A percentile compares a stretch with the other conserved stretches of the same genome.
These are phyloP conservation scores for Annona cherimola DNA, from an alignment of 164 flowering plant species.

Conservation along the genomic window DNA sequence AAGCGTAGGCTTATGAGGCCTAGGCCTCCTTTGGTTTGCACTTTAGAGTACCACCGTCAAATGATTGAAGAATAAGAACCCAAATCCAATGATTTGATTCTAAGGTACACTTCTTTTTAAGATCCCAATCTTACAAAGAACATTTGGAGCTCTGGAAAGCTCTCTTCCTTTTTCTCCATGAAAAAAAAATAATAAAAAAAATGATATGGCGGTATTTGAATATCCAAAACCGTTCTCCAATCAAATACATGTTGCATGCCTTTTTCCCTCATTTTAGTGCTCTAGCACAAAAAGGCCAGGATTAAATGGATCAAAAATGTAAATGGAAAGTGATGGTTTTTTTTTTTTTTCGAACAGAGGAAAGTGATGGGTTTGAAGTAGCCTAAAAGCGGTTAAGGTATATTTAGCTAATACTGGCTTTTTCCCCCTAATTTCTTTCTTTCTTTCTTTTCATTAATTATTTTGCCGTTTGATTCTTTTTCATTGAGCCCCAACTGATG, in stretches of 20 bases:
- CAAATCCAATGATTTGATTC: background rate
- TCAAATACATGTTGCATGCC: background rate
- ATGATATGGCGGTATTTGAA: conserved; percentile 6
- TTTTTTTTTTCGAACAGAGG: background rate
- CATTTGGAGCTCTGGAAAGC: conserved; percentile 11
- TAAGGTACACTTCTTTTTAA: conserved; percentile 2
- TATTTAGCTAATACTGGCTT: background rate
- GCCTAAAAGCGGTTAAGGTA: no score
- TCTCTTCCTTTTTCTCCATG: conserved; percentile 1
- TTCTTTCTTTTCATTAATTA: background rate
- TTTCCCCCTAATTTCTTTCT: background rate
- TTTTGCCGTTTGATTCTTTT: background rate
- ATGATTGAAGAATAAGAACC: conserved; percentile 15
- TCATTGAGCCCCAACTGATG: background rate
- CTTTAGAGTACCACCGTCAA: background rate
- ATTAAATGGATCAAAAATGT: background rate
- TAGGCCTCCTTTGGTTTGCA: background rate
- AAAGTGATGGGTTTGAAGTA: no score
- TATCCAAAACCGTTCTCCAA: conserved; percentile 3
- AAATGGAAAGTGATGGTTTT: no score
- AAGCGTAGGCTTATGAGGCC: background rate
- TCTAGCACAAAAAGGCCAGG: background rate
- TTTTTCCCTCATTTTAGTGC: background rate
- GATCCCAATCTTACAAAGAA: conserved; percentile 8
- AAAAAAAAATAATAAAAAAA: no score